Base-by-base conservation (phyloP, 768 basidiomycete species). In the Russula abietina region DNA sequence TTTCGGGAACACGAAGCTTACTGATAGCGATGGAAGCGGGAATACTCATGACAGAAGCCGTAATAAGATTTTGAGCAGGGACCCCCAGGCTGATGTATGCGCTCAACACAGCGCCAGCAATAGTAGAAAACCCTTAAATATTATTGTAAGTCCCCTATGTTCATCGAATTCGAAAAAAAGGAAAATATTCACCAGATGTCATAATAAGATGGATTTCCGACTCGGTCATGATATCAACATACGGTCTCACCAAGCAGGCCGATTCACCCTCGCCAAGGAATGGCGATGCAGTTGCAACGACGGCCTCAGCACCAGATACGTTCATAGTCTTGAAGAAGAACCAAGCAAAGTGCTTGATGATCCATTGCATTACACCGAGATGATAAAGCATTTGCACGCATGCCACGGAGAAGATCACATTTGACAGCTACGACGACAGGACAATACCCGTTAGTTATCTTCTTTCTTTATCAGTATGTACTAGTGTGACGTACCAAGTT, bases 391-490 rank as follows among this genome's bases (percentile, higher is more conserved):
- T 92, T 74, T 94, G 91, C 59, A 94, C 84, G 67, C 91, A 88
- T 28, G 93, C 92, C 68, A 97, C 83, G 80, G 95, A 96, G 80
- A 96, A 96, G 70, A 97, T 91, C 73, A 95, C 88, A n/a, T 86
- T 81, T 11, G 81, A 70, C 45, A 93, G 81, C 83, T 89, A 69
- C 14, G 22, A 24, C 45, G 4, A 26, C 16, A 17, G 39, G 43
- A 30, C 51, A 39, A 54, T 50, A 33, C 2, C 17, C 36, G 33
- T 22, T 19, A 12, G 14, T 19, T 14, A 26, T 24, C 26, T 16
- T n/a, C 28, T 7, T 24, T 2, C 22, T 7, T 19, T 28, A 45
- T 2, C 41, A 38, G 55, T 30, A 43, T 41, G 14, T n/a, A 64
- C 11, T 11, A 24, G 38, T 39, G 38, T 46, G 46, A 74, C 83